phyloP scores from a whole-genome alignment of 2,329 filamentous ascomycete genomes.

The Daldinia sp. region DNA sequence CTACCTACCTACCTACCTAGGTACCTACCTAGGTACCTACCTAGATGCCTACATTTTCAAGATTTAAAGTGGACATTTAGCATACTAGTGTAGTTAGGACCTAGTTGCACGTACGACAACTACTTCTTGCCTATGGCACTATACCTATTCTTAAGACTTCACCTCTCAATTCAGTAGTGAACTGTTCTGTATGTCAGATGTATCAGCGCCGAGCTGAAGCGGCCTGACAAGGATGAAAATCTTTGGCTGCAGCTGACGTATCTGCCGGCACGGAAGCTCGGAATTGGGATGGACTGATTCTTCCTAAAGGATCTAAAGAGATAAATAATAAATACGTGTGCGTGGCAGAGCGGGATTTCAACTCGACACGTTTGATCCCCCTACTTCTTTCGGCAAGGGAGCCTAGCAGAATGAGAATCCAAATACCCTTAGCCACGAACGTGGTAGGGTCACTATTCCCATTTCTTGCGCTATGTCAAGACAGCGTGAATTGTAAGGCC shows the following conservation, averaged over 20 bases:
- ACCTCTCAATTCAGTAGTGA: background rate
- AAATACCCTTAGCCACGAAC: conserved; percentile 18
- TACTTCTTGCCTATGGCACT: background rate
- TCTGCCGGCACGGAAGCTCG: conserved; percentile 16
- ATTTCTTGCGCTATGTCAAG: conserved; percentile 27
- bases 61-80: conserved; percentile 7
- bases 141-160: background rate
- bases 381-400: conserved; percentile 6
- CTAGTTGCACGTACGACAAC: background rate
- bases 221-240: conserved; percentile 25
- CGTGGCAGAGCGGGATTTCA: conserved; percentile 1
- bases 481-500: conserved; percentile 33
- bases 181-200: background rate
- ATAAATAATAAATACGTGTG: conserved; percentile 20
- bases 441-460: conserved; percentile 33
- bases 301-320: conserved; percentile 32
- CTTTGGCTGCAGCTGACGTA: conserved; percentile 29
- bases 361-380: conserved; percentile 1
- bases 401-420: conserved; percentile 24
- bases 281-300: conserved; percentile 18
- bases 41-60: conserved; percentile 12
- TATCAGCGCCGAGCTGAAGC: conserved; percentile 17
- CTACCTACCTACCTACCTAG: too few species aligned
- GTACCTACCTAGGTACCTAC: too few species aligned
- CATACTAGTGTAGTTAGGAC: background rate